A percentile compares a stretch with the other conserved stretches of the same genome.
Conservation (phyloP, 352 stramenopile genomes). For the Globisporangium nagaii region DNA sequence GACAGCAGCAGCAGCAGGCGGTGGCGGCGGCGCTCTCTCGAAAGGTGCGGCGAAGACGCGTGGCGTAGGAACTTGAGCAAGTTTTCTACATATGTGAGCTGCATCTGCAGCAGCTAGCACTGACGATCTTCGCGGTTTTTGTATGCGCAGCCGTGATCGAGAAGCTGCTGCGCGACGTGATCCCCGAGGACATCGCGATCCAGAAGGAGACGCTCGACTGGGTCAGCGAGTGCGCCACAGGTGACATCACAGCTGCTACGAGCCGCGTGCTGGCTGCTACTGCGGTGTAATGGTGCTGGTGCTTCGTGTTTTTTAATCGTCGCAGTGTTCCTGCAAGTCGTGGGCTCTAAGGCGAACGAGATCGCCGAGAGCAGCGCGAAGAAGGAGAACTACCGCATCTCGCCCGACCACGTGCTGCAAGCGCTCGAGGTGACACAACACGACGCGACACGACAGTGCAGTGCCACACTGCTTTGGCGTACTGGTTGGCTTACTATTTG, state of each 20-base stretch:
- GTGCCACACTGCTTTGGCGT: too few relatives aligned
- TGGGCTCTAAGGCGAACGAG: constrained; percentile 46
- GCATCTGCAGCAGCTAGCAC: too few relatives aligned
- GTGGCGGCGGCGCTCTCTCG: background rate
- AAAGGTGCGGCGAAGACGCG: constrained; percentile 1
- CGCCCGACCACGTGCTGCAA: constrained; percentile 42
- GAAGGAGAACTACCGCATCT: constrained; percentile 71
- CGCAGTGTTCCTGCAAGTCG: constrained; percentile 41
- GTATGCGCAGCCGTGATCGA: constrained; percentile 17
- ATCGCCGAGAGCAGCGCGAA: constrained; percentile 39
- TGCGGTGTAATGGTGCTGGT: background rate
- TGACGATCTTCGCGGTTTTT: too few relatives aligned
- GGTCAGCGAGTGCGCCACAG: constrained; percentile 48
- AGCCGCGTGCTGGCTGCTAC: too few relatives aligned
- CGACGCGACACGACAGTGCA: background rate
- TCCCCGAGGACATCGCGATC: constrained; percentile 43
- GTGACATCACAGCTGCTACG: too few relatives aligned
- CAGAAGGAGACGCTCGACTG: constrained; percentile 68
- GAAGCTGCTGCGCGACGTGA: constrained; percentile 49
- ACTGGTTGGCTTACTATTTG: too few relatives aligned
- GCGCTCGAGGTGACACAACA: constrained; percentile 36
- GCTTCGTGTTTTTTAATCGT: background rate
- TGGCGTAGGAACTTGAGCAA: background rate
- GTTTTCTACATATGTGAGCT: too few relatives aligned
- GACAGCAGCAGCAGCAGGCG: background rate